Base-by-base conservation (phyloP, 164 flowering plant genomes). In the Amborella trichopoda region DNA sequence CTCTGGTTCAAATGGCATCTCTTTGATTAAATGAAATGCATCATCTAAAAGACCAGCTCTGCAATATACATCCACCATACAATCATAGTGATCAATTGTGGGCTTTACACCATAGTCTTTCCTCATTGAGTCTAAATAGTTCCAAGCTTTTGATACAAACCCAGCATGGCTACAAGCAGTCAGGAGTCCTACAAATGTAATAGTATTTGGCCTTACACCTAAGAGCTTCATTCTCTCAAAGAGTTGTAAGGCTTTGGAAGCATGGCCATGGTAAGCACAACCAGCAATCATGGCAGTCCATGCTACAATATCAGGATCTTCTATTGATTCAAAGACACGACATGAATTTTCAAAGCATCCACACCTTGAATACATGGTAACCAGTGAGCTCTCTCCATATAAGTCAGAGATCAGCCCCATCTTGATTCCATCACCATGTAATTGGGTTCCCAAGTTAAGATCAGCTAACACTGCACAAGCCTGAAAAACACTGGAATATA, bases 221-320 rank as follows among this genome's bases (percentile, higher is more conserved):
- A 13, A 50, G 23, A 44, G 48, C 38, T 16, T 52, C 85, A 76
- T 76, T 52, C 50, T 63, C 27, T 17, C 36, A 32, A 78, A 78
- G 27, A 66, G 62, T 26, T 25, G 23, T 11, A 78, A 55, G 37
- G 81, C 81, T 62, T 76, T 72, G 44, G 58, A 28, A 37, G 72
- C 73, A 40, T 49, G 53, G n/a, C 80, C 81, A 51, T 75, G 76
- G 52, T 68, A 65, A 36, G 85, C 73, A 61, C 50, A 66, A 33
- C 68, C 81, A 0, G 61, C 60, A 45, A 78, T 71, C 3, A 78
- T 69, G 26, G 81, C 73, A 40, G 79, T 75, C 81, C 78, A 78
- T 5, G 76, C 75, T 33, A 78, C 73, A 37, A 58, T 59, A 46
- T 75, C 84, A 4, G 75, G 74, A 25, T 58, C 32, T 14, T 54